phyloP scores from a whole-genome alignment of 768 basidiomycete species.

The Infundibulicybe gibba region DNA sequence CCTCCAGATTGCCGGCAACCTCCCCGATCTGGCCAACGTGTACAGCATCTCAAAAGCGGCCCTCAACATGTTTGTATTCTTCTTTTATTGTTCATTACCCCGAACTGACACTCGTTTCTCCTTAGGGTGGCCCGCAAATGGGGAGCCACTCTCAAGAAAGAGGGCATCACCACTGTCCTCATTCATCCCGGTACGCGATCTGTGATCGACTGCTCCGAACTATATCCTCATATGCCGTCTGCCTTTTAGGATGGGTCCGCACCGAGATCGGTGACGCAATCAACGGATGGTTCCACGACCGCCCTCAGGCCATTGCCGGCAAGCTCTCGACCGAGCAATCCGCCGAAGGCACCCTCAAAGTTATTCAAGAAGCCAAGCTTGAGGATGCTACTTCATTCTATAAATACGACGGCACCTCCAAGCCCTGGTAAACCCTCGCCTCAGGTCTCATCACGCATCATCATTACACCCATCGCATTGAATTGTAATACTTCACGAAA shows the following conservation, averaged over 20 bases:
- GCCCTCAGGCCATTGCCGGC: too few relatives aligned
- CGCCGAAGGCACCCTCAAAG: too few relatives aligned
- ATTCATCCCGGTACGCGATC: constrained; percentile 14
- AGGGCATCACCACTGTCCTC: constrained; percentile 16
- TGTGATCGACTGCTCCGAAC: too few relatives aligned
- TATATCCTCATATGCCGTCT: background rate
- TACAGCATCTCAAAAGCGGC: constrained; percentile 5
- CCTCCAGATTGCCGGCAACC: constrained; percentile 1
- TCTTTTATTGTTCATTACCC: background rate
- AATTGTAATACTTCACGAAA: too few relatives aligned
- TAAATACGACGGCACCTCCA: too few relatives aligned
- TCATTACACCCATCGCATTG: too few relatives aligned
- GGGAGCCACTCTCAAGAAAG: constrained; percentile 15
- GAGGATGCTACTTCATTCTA: too few relatives aligned
- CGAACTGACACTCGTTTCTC: background rate
- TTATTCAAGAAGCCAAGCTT: too few relatives aligned
- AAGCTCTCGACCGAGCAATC: too few relatives aligned
- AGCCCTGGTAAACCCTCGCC: too few relatives aligned
- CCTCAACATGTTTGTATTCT: background rate
- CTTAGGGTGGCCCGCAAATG: constrained; percentile 20
- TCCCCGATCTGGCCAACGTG: constrained; percentile 7
- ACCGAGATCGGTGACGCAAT: constrained; percentile 15
- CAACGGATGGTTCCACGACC: constrained; percentile 11
- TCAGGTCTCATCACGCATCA: too few relatives aligned
- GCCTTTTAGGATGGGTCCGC: constrained; percentile 13